Conservation (phyloP, 2,329 filamentous ascomycete genomes). For the Xylariaceae sp. region DNA sequence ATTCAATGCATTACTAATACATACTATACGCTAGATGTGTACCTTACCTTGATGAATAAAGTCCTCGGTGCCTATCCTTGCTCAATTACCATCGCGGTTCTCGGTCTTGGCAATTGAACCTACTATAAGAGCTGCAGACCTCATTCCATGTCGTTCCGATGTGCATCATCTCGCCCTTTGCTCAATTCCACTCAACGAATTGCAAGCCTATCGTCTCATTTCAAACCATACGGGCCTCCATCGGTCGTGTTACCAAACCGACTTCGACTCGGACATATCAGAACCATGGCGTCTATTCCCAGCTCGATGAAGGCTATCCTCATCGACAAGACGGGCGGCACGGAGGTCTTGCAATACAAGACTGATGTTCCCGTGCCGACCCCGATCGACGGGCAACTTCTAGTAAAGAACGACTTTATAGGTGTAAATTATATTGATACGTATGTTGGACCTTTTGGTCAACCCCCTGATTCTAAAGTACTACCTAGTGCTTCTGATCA, state of each 20-base stretch:
- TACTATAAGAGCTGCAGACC: neutral
- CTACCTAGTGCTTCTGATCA: too few species aligned
- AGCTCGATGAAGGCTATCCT: constrained; percentile 70
- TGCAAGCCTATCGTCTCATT: constrained; percentile 10
- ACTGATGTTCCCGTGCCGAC: constrained; percentile 67
- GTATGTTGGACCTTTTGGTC: too few species aligned
- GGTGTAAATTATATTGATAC: constrained; percentile 90
- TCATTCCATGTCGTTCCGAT: constrained; percentile 13
- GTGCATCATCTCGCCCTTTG: constrained; percentile 13
- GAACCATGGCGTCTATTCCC: constrained; percentile 41
- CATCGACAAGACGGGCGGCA: constrained; percentile 67
- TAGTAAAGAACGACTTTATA: constrained; percentile 75
- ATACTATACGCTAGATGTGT: too few species aligned
- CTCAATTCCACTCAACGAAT: constrained; percentile 9
- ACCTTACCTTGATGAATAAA: too few species aligned
- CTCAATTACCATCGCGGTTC: neutral
- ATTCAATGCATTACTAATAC: constrained; percentile 7
- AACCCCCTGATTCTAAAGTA: too few species aligned
- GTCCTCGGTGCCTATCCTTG: too few species aligned
- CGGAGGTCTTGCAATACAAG: constrained; percentile 67
- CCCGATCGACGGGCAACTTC: constrained; percentile 64
- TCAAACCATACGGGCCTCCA: constrained; percentile 1
- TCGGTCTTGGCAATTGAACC: too few species aligned
- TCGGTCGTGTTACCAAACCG: neutral
- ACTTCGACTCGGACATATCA: neutral